Base-by-base conservation (phyloP, 1,284 basidiomycete species). In the Megacollybia platyphylla region DNA sequence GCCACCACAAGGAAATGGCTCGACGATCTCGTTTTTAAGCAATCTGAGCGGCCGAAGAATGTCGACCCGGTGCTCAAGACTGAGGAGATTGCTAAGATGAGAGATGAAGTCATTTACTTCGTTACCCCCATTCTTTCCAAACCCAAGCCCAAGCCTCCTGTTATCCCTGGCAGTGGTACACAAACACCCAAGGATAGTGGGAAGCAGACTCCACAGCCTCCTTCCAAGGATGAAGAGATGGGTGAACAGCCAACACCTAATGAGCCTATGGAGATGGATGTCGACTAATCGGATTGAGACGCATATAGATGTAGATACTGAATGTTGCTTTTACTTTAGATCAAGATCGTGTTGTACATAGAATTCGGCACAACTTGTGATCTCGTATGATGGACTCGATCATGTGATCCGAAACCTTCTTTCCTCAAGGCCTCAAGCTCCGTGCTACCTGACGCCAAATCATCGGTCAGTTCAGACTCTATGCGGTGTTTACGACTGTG, bases 1-100 rank as follows among this genome's bases (percentile, higher is more conserved):
- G 83, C 87, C 40, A 89, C 79, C 24, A 68, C 84, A 37, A 85
- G 89, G 65, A 86, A 93, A 64, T 96, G 92, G 92, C 74, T 97
- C 49, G 87, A 93, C 55, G 89, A 96, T 69, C 76, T 85, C 70
- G 76, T 79, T 47, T 80, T 78, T 46, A 71, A 83, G 53, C 92
- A 96, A 70, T 68, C 73, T 18, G 92, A 96, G 70, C 71, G 78
- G 49, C 66, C 82, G 58, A 92, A 93, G 78, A 84, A 87, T 57
- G 77, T 81, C 48, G 82, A 93, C 59, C 82, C 89, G 20, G 75
- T 89, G 49, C 64, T 94, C 60, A 88, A 73, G 45, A 75, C 70
- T 42, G 77, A 67, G 44, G 89, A 96, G 59, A 83, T 94, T 51
- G 59, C 69, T 61, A 90, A 90, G 80, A 87, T 83, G 72, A 73